Percentiles rank a stretch among this genome's conserved stretches.
Conservation (phyloP, 371 early-diverging fungal genomes). For the Caulochytrium protostelioides region DNA sequence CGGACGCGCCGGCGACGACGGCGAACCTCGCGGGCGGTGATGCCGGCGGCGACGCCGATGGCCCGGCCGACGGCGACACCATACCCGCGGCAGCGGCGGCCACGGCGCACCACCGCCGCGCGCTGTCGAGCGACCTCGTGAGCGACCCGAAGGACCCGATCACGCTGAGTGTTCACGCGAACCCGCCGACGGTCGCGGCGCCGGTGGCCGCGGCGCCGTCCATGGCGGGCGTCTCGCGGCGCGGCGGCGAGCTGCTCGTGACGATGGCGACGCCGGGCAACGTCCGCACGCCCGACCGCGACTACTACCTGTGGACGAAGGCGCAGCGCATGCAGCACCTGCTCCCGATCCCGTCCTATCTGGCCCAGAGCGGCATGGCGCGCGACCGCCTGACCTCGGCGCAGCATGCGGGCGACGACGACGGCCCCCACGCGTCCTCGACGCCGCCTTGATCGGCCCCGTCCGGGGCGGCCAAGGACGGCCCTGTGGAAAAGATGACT, state of each 20-base stretch:
- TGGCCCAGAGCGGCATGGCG: too few species aligned
- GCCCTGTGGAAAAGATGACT: too few species aligned
- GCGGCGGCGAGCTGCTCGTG: not conserved
- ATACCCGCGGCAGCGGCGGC: not conserved
- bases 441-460: too few species aligned
- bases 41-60: not conserved
- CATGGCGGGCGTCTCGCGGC: too few species aligned
- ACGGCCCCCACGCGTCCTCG: too few species aligned
- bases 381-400: too few species aligned
- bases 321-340: conserved; percentile 72
- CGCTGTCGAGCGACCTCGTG: not conserved
- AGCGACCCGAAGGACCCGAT: not conserved
- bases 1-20: not conserved
- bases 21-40: not conserved
- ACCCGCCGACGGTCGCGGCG: not conserved
- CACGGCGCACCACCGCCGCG: not conserved
- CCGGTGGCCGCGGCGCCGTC: not conserved
- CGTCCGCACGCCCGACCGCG: conserved; percentile 30
- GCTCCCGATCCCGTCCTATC: conserved; percentile 53
- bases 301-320: conserved; percentile 61
- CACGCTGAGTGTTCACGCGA: not conserved
- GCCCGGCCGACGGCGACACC: not conserved
- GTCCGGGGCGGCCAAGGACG: too few species aligned
- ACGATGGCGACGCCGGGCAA: not conserved
- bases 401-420: too few species aligned